Percentiles rank a stretch among this genome's conserved stretches.
Conservation (phyloP, 2,329 filamentous ascomycete genomes). For the Fusarium verrucosum region DNA sequence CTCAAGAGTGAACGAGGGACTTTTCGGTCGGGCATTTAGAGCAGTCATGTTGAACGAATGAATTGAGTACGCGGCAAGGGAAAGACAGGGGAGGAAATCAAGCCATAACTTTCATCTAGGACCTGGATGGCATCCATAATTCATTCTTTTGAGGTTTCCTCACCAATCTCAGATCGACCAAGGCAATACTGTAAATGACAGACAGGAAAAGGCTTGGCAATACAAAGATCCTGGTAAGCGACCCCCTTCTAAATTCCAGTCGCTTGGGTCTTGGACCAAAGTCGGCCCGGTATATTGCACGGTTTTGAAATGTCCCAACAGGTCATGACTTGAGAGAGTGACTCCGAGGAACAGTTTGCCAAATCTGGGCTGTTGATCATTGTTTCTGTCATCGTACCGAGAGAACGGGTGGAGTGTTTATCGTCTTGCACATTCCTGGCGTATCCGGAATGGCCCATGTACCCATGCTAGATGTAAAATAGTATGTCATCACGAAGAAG, state of each 20-base stretch:
- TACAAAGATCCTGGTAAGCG: background rate
- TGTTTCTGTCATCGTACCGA: background rate
- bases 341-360: conserved; percentile 8
- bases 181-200: too few species aligned
- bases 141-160: too few species aligned
- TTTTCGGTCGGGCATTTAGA: background rate
- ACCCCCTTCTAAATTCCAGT: conserved; percentile 9
- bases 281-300: too few species aligned
- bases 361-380: background rate
- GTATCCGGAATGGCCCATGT: background rate
- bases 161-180: too few species aligned
- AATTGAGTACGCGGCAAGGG: background rate
- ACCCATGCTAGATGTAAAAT: background rate
- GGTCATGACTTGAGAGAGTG: background rate
- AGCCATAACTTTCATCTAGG: background rate
- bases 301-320: background rate
- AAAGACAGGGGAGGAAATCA: background rate
- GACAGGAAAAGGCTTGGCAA: background rate
- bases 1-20: background rate
- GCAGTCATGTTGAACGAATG: background rate
- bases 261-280: too few species aligned
- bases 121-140: too few species aligned
- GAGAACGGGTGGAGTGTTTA: background rate
- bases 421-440: conserved; percentile 10
- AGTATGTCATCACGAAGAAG: background rate